phyloP scores from a whole-genome alignment of 805 yeast species.

The Metschnikowia chrysomelidarum region DNA sequence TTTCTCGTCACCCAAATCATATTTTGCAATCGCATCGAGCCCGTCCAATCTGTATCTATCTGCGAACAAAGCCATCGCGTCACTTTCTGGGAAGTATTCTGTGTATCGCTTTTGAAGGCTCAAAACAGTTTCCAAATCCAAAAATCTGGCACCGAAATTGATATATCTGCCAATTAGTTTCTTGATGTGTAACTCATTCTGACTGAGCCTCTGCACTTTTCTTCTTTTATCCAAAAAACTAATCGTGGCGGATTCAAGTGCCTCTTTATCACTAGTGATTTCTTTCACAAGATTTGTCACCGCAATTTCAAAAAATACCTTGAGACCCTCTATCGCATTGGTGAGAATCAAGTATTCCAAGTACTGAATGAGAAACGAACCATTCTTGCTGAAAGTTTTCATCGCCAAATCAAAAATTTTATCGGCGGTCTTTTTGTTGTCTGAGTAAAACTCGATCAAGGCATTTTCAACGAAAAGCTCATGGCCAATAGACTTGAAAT shows the following conservation, averaged over 20 bases:
- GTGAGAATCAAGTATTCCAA: constrained; percentile 66
- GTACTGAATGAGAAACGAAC: constrained; percentile 65
- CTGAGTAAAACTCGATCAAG: constrained; percentile 68
- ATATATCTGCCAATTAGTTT: constrained; percentile 48
- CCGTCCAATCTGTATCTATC: constrained; percentile 39
- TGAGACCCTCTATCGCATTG: constrained; percentile 71
- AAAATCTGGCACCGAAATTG: constrained; percentile 64
- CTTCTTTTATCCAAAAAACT: constrained; percentile 16
- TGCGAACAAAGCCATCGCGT: constrained; percentile 35
- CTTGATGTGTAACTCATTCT: constrained; percentile 27
- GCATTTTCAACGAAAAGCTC: constrained; percentile 84
- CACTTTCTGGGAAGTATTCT: constrained; percentile 63
- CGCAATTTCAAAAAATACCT: constrained; percentile 79
- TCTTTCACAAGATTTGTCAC: constrained; percentile 50
- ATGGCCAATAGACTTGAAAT: constrained; percentile 56
- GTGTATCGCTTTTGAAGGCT: constrained; percentile 65
- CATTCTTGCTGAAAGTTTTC: constrained; percentile 52
- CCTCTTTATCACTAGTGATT: constrained; percentile 22
- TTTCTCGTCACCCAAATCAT: constrained; percentile 31
- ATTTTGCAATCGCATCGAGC: constrained; percentile 35
- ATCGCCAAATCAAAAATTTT: constrained; percentile 79
- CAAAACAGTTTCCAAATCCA: constrained; percentile 65
- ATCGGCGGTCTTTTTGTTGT: constrained; percentile 64
- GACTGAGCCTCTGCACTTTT: constrained; percentile 17
- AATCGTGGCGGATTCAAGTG: constrained; percentile 15